phyloP scores from a whole-genome alignment of 2,329 filamentous ascomycete genomes.

The Chalaropsis ovoidea region DNA sequence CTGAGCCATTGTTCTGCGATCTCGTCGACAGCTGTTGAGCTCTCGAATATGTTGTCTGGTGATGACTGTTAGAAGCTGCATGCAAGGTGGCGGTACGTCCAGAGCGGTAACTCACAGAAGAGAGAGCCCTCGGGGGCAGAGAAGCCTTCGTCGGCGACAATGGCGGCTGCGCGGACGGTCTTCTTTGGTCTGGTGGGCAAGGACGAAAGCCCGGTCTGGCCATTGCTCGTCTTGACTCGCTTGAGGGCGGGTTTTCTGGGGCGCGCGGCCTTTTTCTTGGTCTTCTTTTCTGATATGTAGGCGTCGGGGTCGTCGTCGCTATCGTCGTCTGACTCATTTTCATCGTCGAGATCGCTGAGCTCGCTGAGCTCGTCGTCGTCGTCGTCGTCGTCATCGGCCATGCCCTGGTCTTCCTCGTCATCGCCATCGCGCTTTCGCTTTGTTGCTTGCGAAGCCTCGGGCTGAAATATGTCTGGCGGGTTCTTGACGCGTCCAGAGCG shows the following conservation, averaged over 20 bases:
- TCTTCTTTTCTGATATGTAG: slow-evolving; percentile 31
- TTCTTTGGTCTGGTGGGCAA: slow-evolving; percentile 49
- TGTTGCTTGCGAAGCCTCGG: slow-evolving; percentile 37
- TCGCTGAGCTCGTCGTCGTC: slow-evolving; percentile 36
- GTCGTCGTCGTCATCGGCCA: slow-evolving; percentile 36
- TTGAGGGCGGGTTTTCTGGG: slow-evolving; percentile 49
- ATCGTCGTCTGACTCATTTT: slow-evolving; percentile 39
- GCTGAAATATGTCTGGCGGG: slow-evolving; percentile 48
- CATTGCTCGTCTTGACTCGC: slow-evolving; percentile 52
- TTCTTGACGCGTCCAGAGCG: slow-evolving; percentile 59
- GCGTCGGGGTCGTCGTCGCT: slow-evolving; percentile 36
- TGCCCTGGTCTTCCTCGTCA: slow-evolving; percentile 38
- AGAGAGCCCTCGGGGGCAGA: slow-evolving; percentile 23
- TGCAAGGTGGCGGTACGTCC: not conserved
- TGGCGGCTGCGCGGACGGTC: slow-evolving; percentile 43
- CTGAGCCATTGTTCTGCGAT: slow-evolving; percentile 52
- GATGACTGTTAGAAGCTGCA: slow-evolving; percentile 9
- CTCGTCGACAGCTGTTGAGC: slow-evolving; percentile 45
- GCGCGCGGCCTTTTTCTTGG: slow-evolving; percentile 35
- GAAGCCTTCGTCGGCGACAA: slow-evolving; percentile 19
- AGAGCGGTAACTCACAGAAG: slow-evolving; percentile 26
- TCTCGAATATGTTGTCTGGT: slow-evolving; percentile 53
- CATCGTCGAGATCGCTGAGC: slow-evolving; percentile 32
- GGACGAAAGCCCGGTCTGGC: slow-evolving; percentile 35
- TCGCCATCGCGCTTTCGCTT: slow-evolving; percentile 52